A percentile compares a stretch with the other conserved stretches of the same genome.
Conservation (phyloP, 1,284 basidiomycete genomes). For the Apiotrichum akiyoshidainum region DNA sequence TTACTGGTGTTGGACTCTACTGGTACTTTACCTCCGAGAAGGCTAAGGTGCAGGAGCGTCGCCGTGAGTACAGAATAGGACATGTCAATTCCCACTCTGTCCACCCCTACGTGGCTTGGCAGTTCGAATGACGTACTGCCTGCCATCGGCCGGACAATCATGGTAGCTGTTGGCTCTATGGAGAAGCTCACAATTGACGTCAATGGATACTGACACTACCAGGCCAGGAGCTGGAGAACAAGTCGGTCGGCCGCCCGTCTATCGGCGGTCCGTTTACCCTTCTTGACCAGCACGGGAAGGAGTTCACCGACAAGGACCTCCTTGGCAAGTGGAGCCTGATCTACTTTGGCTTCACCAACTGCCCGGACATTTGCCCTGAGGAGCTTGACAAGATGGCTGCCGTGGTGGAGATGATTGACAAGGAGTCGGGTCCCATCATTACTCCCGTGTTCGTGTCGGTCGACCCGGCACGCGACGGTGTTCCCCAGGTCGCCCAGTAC, state of each 20-base stretch:
- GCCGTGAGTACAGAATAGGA: conserved; percentile 63
- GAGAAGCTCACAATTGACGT: neutral
- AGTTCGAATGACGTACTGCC: too few species aligned
- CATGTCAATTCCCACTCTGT: too few species aligned
- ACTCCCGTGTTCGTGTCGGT: conserved; percentile 92
- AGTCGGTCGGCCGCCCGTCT: conserved; percentile 61
- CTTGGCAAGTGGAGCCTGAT: conserved; percentile 79
- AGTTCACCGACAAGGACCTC: conserved; percentile 80
- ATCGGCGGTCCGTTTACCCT: conserved; percentile 89
- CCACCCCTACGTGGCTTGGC: too few species aligned
- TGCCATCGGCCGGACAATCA: too few species aligned
- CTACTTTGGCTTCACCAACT: conserved; percentile 97
- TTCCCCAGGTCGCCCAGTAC: conserved; percentile 58
- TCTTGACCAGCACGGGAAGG: conserved; percentile 62
- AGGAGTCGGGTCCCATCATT: conserved; percentile 60
- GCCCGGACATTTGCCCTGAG: conserved; percentile 97
- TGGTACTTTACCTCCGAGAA: conserved; percentile 90
- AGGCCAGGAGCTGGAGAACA: conserved; percentile 65
- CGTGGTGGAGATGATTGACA: conserved; percentile 71
- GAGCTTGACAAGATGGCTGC: conserved; percentile 93
- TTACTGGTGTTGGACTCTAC: conserved; percentile 75
- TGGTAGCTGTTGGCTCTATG: neutral
- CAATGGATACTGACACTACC: conserved; percentile 10
- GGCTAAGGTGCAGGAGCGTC: conserved; percentile 67
- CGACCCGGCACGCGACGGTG: conserved; percentile 87